Evolutionary conservation across 1,284 basidiomycete genomes (phyloP).

Genomic region (Exsudoporus floridanus): DNA sequence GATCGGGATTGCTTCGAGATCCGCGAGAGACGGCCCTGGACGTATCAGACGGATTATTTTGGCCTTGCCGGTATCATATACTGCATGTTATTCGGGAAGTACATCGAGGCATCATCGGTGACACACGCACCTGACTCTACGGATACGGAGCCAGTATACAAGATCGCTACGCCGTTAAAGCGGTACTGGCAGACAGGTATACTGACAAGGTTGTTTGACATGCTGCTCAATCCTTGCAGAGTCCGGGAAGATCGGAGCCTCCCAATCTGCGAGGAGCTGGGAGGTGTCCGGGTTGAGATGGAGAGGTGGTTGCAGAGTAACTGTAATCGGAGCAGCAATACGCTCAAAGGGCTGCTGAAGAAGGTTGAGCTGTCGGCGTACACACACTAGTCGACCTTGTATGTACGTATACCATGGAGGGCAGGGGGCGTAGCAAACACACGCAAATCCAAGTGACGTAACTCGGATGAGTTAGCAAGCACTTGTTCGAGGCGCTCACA

Average conservation of each 20-base stretch:
- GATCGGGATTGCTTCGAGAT: slow-evolving; percentile 90
- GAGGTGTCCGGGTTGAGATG: slow-evolving; percentile 71
- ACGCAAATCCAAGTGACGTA: slow-evolving; percentile 22
- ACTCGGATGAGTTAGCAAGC: slow-evolving; percentile 14
- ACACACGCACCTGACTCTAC: slow-evolving; percentile 36
- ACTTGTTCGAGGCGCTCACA: not conserved
- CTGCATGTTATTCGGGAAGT: slow-evolving; percentile 95
- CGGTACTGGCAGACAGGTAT: slow-evolving; percentile 94
- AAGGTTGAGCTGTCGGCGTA: slow-evolving; percentile 65
- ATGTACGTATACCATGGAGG: too few relatives aligned
- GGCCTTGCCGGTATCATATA: slow-evolving; percentile 92
- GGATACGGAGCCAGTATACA: slow-evolving; percentile 46
- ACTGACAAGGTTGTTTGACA: slow-evolving; percentile 84
- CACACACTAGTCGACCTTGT: slow-evolving; percentile 19
- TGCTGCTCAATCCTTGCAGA: slow-evolving; percentile 78
- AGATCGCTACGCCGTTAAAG: slow-evolving; percentile 78
- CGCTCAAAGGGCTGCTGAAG: slow-evolving; percentile 80
- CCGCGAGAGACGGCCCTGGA: slow-evolving; percentile 82
- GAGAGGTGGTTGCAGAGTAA: slow-evolving; percentile 82
- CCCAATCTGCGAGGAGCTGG: slow-evolving; percentile 73
- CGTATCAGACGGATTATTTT: slow-evolving; percentile 93
- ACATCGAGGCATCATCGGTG: slow-evolving; percentile 75
- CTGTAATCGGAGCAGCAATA: slow-evolving; percentile 85
- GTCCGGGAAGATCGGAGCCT: slow-evolving; percentile 55
- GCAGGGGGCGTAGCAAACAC: slow-evolving; percentile 14